Evolutionary conservation across 2,329 filamentous ascomycete genomes (phyloP).

Genomic region (Cladosporium sphaerospermum): DNA sequence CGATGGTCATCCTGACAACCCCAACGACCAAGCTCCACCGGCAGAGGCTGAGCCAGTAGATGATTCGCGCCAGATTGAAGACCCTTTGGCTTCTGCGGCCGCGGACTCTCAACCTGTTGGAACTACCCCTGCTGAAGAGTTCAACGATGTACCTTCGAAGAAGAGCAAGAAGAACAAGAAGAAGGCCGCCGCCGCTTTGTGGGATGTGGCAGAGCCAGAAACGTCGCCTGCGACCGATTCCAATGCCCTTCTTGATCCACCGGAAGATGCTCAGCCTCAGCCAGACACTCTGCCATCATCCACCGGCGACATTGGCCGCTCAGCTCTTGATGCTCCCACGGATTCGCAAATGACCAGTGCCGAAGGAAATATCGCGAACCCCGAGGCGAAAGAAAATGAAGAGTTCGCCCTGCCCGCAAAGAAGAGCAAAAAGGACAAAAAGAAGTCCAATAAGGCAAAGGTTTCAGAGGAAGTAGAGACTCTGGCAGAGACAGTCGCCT

Average conservation of each 20-base stretch:
- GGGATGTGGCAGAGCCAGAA: neutral
- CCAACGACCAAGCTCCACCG: neutral
- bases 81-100: neutral
- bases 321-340: neutral
- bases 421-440: constrained; percentile 36
- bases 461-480: neutral
- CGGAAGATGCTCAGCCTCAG: neutral
- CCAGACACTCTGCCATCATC: neutral
- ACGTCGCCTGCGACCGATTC: neutral
- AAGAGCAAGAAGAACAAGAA: constrained; percentile 37
- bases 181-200: constrained; percentile 5
- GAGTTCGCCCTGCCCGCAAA: neutral
- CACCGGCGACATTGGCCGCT: neutral
- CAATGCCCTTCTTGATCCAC: neutral
- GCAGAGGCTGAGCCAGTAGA: neutral
- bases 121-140: constrained; percentile 1
- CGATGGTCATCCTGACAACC: neutral
- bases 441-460: constrained; percentile 28
- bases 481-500: neutral
- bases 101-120: neutral
- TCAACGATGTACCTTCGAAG: constrained; percentile 11
- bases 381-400: neutral
- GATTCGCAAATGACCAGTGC: neutral
- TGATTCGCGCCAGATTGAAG: constrained; percentile 14
- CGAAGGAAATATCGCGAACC: neutral